A percentile compares a stretch with the other conserved stretches of the same genome.
Evolutionary conservation across 2,329 filamentous ascomycete genomes (phyloP).

Genomic region (Alternaria arborescens): DNA sequence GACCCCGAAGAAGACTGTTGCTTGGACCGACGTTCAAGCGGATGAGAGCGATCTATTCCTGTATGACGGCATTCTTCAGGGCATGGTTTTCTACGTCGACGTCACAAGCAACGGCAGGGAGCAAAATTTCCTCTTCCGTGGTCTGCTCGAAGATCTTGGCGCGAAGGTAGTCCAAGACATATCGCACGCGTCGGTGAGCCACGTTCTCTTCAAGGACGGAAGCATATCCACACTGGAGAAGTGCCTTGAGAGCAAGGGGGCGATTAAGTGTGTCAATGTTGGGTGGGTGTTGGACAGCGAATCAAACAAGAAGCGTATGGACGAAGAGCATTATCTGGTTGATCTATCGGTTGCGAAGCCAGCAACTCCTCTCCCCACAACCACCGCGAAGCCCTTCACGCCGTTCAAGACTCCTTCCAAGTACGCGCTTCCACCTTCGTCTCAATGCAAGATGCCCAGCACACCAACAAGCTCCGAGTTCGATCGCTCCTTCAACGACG

Average conservation of each 20-base stretch:
- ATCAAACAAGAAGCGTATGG: constrained; percentile 44
- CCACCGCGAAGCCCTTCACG: constrained; percentile 36
- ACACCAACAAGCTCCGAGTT: constrained; percentile 42
- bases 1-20: constrained; percentile 51
- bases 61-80: constrained; percentile 51
- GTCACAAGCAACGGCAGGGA: constrained; percentile 78
- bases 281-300: constrained; percentile 80
- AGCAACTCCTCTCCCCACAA: constrained; percentile 28
- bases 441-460: constrained; percentile 33
- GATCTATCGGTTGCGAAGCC: constrained; percentile 37
- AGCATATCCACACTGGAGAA: constrained; percentile 82
- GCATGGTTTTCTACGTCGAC: constrained; percentile 82
- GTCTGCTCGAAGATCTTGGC: constrained; percentile 81
- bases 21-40: constrained; percentile 36
- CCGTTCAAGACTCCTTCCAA: constrained; percentile 44
- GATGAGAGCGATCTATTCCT: constrained; percentile 35
- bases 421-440: constrained; percentile 34
- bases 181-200: constrained; percentile 81
- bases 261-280: constrained; percentile 86
- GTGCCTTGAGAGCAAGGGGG: constrained; percentile 73
- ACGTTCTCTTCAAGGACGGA: constrained; percentile 91
- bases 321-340: constrained; percentile 45
- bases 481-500: constrained; percentile 37
- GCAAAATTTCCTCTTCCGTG: constrained; percentile 71
- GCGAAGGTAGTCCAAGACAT: constrained; percentile 73